A percentile compares a stretch with the other conserved stretches of the same genome.
These are phyloP conservation scores for Drechslerella dactyloides DNA, from an alignment of 2,329 filamentous ascomycete species.

Conservation along the genomic window DNA sequence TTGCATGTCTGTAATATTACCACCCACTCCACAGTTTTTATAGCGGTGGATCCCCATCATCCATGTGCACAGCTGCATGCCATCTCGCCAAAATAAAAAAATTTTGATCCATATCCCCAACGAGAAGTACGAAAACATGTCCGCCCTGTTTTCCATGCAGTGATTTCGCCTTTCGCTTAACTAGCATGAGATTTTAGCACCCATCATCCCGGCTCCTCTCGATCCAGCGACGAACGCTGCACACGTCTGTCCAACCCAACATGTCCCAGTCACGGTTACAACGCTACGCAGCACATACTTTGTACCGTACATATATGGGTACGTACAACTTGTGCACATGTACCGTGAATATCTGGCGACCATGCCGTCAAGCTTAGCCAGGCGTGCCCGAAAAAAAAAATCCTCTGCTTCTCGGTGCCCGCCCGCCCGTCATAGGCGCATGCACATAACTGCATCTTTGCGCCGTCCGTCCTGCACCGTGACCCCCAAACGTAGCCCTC, in stretches of 20 bases:
- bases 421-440: not conserved
- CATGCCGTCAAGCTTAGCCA: no score
- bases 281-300: no score
- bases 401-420: not conserved
- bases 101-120: constrained; percentile 25
- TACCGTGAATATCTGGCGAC: no score
- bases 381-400: not conserved
- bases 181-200: not conserved
- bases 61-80: constrained; percentile 3
- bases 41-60: not conserved
- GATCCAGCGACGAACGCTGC: not conserved
- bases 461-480: not conserved
- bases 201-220: not conserved
- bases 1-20: not conserved
- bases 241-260: not conserved
- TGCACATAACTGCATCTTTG: not conserved
- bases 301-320: no score
- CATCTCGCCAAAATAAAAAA: constrained; percentile 1
- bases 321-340: no score
- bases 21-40: not conserved
- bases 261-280: not conserved
- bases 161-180: constrained; percentile 40
- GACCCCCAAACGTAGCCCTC: not conserved
- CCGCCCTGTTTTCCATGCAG: constrained; percentile 40
- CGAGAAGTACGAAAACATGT: constrained; percentile 19